Base-by-base conservation (phyloP, 441 rosid species). In the Geranium incanum region DNA sequence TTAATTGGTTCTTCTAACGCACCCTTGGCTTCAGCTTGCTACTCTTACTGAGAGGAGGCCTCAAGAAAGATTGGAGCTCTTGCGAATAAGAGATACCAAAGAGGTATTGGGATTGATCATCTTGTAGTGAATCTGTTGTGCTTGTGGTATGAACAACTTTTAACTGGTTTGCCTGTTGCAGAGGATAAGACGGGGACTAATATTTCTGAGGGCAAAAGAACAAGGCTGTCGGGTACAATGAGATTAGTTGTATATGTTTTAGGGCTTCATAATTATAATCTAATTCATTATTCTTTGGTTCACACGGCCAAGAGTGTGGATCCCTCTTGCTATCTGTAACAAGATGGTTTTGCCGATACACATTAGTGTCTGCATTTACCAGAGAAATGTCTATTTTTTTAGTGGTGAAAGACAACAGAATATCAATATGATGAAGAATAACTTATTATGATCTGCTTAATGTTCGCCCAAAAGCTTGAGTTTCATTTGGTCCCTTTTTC, bases 31-130 rank as follows among this genome's bases (percentile, higher is more conserved):
- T 72, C 90, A 94, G 99, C 93, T 94, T 72, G 87, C 91, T 21
- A 86, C 96, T 50, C 72, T 94, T 68, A 78, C 92, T 5, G 89
- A 87, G 70, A 84, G 88, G 77, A 87, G 89, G 78, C 97, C 97
- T 80, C 66, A 76, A 5, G 98, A 89, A 78, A 88, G 88, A 80
- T 78, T 94, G 81, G 96, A 94, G 71, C 88, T 94, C 71, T 85
- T 91, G 70, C 86, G 90, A 65, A 63, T 90, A 21, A 89, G 84
- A 79, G 92, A 90, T 79, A 91, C 96, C 18, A 78, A 69, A 78
- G 95, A 94, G 97, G 98, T 94, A 91, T n/a, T 3, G 50, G 13
- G 33, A 28, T 28, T 28, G 33, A 9, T 2, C 50, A 11, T 43
- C 12, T 12, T 48, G 55, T 48, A 48, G 15, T 28, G 33, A 28